Evolutionary conservation across 1,284 basidiomycete species (phyloP).

Genomic region (Earliella scabrosa): DNA sequence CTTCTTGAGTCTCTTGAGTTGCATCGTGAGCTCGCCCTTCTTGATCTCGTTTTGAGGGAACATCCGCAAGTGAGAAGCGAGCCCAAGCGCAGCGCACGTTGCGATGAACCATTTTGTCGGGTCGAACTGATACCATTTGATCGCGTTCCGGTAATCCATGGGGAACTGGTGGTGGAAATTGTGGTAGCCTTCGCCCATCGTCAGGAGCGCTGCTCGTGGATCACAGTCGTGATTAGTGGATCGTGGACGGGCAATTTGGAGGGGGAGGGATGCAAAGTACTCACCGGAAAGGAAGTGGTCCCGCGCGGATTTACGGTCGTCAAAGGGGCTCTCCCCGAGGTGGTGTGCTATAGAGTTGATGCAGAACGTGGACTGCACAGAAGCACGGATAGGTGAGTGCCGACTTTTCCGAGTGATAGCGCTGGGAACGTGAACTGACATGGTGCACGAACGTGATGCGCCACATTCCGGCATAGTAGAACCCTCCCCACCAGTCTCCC

Average conservation of each 20-base stretch:
- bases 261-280: too few relatives aligned
- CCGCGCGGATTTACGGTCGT: constrained; percentile 82
- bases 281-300: constrained; percentile 78
- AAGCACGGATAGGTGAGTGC: neutral
- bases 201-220: constrained; percentile 67
- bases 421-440: constrained; percentile 46
- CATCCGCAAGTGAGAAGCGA: constrained; percentile 78
- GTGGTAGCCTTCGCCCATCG: constrained; percentile 93
- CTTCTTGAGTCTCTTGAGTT: constrained; percentile 74
- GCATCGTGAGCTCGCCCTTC: constrained; percentile 84
- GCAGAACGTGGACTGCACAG: constrained; percentile 79
- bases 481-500: constrained; percentile 84
- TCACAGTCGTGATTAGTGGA: neutral
- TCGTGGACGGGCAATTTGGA: too few relatives aligned
- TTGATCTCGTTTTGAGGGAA: constrained; percentile 89
- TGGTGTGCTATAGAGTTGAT: constrained; percentile 93
- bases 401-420: neutral
- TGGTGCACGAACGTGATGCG: constrained; percentile 79
- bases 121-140: constrained; percentile 75
- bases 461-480: constrained; percentile 79
- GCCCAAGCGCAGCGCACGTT: constrained; percentile 60
- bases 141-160: constrained; percentile 80
- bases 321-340: constrained; percentile 84
- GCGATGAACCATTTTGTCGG: constrained; percentile 88
- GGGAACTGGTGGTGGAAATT: constrained; percentile 93